Evolutionary conservation across 305 asterid genomes (phyloP), one percentile per base, ranked within the genome.

Genomic region (Withania somnifera): DNA sequence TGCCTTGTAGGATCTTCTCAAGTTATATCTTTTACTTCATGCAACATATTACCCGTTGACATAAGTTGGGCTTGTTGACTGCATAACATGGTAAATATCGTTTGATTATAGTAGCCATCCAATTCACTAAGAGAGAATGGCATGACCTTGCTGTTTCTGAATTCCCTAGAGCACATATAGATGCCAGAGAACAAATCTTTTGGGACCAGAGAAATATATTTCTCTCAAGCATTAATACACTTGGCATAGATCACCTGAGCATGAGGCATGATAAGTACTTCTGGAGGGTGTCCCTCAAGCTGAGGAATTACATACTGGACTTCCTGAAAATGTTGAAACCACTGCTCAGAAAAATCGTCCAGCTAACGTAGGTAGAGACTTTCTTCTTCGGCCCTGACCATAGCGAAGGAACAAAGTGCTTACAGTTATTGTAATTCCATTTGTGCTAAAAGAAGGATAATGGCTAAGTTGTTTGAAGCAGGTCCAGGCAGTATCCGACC

Each of bases 391-490:
- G 19, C 81, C 83, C 38, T 53, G 81, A 87, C 38, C 78, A 85
- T 77, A 34, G 85, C 91, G 28, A 89, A 87, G 38, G 92, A 90
- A 82, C 19, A 17, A 17, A 71, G 61, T 38, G 63, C 93, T 89
- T 38, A 91, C 95, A 24, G 81, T 20, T 82, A 91, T 90, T 53
- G 38, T 66, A 52, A 84, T 87, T 69, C 81, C 88, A 17, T 80
- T 80, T 79, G 83, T 58, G 82, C 79, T 64, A 66, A 90, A 84
- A 54, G 91, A 84, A 5, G 87, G 86, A 80, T 88, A 93, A 51
- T 93, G 97, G 86, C 85, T 88, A 66, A 87, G 92, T 87, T 85
- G 87, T 81, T 86, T 81, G 24, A 75, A 20, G 69, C 94, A 89
- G 60, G 66, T 71, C 87, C 84, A 82, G 75, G 89, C 86, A 42